Evolutionary conservation across 148 eudicot species (phyloP), one percentile per base, ranked within the genome.

Genomic region (Rhododendron williamsianum): DNA sequence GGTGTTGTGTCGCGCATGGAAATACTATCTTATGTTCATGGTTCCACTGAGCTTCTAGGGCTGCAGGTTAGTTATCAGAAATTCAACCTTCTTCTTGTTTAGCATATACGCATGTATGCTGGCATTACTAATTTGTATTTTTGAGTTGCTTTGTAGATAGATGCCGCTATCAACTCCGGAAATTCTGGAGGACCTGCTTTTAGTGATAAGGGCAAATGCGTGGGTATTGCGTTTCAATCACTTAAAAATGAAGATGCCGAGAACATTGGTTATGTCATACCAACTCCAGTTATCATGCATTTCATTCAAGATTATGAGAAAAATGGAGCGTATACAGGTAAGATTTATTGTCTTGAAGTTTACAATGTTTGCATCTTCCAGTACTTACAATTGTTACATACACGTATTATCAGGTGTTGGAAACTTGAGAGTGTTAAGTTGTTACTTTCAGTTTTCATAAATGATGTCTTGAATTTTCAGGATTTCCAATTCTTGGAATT

Each of bases 171-270:
- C 58, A 89, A 88, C 80, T 87, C 88, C 10, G 91, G 90, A 56
- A 89, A 89, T 85, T 86, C 90, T 49, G 91, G 91, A 80, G 89
- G 91, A 10, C 90, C 91, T 85, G 89, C 90, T 60, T 88, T 91
- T 43, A 88, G 79, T 72, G 90, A 88, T 54, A 85, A 81, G 56
- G 93, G 90, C 30, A 79, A 87, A 33, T 91, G 93, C 33, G 90
- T 91, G 49, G 93, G 93, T 38, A 89, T 91, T 83, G 93, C 93
- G 18, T 91, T 91, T 84, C 93, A 91, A 71, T 88, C 91, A 38
- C 88, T 91, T 83, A 88, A 87, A 49, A 85, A 87, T 43, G 92
- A 87, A 7, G 91, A 89, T 77, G 91, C 78, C 0, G 91, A 91
- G 84, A 91, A 91, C 77, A 89, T 89, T 83, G 91, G 90, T 72